Conservation (phyloP, 2,329 filamentous ascomycete genomes). For the Penicillium capsulatum region DNA sequence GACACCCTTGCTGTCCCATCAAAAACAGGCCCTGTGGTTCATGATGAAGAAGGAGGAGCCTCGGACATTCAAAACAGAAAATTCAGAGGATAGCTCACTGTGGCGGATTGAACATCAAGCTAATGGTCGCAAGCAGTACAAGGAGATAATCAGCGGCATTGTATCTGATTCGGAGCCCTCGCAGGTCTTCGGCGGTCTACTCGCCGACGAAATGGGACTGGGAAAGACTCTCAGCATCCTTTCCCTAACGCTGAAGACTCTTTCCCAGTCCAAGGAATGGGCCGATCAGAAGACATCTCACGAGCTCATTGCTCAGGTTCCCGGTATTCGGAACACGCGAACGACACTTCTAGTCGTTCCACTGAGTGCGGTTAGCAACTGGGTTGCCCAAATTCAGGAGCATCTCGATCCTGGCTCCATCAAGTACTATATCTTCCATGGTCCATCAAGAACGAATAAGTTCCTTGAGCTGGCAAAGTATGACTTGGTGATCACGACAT, state of each 20-base stretch:
- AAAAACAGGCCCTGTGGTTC: slow-evolving; percentile 85
- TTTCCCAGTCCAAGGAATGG: slow-evolving; percentile 62
- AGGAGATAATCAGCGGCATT: slow-evolving; percentile 80
- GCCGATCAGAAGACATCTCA: slow-evolving; percentile 49
- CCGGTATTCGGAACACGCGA: slow-evolving; percentile 59
- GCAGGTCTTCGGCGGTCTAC: slow-evolving; percentile 67
- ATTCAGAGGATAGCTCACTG: slow-evolving; percentile 65
- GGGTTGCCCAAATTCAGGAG: slow-evolving; percentile 84
- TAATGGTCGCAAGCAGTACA: slow-evolving; percentile 61
- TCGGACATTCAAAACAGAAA: slow-evolving; percentile 54
- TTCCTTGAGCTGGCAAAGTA: slow-evolving; percentile 63
- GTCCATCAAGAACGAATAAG: slow-evolving; percentile 68
- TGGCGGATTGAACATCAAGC: slow-evolving; percentile 64
- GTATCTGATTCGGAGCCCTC: slow-evolving; percentile 57
- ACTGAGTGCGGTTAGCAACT: slow-evolving; percentile 86
- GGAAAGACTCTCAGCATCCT: slow-evolving; percentile 83
- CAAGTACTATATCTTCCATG: slow-evolving; percentile 81
- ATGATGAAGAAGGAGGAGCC: slow-evolving; percentile 74
- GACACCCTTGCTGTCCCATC: slow-evolving; percentile 72
- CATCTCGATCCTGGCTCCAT: slow-evolving; percentile 66
- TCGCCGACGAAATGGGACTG: slow-evolving; percentile 86
- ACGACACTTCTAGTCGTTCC: slow-evolving; percentile 85
- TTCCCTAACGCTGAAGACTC: slow-evolving; percentile 66
- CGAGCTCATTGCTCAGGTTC: slow-evolving; percentile 28
- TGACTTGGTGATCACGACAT: slow-evolving; percentile 88